These are phyloP conservation scores for Chaetomium fimeti DNA, from an alignment of 495 filamentous ascomycete species.

Conservation along the genomic window DNA sequence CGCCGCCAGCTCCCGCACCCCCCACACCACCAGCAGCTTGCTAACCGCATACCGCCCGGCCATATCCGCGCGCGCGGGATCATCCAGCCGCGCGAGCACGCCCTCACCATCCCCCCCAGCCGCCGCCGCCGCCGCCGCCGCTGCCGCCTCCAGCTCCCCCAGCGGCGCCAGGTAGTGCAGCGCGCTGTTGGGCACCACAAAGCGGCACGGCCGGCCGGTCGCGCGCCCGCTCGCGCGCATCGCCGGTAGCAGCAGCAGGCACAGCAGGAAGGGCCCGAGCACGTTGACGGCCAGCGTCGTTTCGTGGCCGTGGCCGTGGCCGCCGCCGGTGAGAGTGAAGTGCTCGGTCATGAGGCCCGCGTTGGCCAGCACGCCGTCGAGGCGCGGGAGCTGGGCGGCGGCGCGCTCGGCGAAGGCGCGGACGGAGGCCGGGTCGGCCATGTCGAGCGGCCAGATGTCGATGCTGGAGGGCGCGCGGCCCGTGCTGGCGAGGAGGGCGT, in stretches of 20 bases:
- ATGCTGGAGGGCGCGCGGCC: conserved; percentile 7
- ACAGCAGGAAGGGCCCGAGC: conserved; percentile 45
- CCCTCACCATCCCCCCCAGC: too few species aligned
- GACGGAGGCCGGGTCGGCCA: conserved; percentile 43
- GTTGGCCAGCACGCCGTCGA: conserved; percentile 52
- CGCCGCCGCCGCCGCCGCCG: too few species aligned
- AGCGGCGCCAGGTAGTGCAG: not conserved
- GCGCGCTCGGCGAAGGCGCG: conserved; percentile 41
- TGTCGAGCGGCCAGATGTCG: conserved; percentile 57
- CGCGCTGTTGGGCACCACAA: not conserved
- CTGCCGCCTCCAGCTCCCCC: not conserved
- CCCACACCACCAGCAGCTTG: conserved; percentile 1
- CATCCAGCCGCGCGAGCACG: not conserved
- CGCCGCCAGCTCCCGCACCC: not conserved
- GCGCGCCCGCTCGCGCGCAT: conserved; percentile 20
- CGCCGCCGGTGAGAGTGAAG: conserved; percentile 34
- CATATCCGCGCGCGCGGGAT: not conserved
- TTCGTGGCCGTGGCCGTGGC: conserved; percentile 40
- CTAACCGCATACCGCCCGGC: not conserved
- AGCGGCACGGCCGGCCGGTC: not conserved
- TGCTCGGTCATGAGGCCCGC: conserved; percentile 37
- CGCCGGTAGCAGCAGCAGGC: conserved; percentile 44
- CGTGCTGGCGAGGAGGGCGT: not conserved
- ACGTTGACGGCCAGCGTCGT: conserved; percentile 51
- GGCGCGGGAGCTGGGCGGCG: conserved; percentile 31